These are phyloP conservation scores for Rhododendron ferrugineum DNA, from an alignment of 148 eudicot genomes.

Conservation along the genomic window DNA sequence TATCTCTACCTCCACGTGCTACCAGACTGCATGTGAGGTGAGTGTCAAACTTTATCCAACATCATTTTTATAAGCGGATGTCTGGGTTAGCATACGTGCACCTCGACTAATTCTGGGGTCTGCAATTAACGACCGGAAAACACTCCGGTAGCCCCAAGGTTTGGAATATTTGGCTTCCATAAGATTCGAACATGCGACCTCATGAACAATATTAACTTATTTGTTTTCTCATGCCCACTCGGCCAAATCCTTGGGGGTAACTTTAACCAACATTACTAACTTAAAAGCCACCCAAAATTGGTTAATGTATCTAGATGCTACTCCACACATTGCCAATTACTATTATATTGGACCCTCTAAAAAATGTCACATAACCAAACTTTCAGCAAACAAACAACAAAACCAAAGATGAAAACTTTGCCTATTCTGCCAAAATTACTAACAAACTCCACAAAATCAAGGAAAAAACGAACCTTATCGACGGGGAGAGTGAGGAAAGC, in stretches of 20 bases:
- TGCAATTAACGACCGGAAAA: too few relatives aligned
- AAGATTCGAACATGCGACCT: too few relatives aligned
- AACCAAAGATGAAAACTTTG: neutral
- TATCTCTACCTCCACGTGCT: neutral
- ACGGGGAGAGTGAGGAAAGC: slow-evolving; percentile 82
- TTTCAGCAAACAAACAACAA: neutral
- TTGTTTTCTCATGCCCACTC: too few relatives aligned
- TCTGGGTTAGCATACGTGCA: too few relatives aligned
- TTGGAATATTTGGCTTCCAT: too few relatives aligned
- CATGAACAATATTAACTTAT: too few relatives aligned
- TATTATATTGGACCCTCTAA: neutral
- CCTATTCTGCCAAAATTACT: neutral
- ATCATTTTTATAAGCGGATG: neutral
- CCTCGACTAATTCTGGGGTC: too few relatives aligned
- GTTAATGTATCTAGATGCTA: neutral
- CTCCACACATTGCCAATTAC: neutral
- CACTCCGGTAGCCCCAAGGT: too few relatives aligned
- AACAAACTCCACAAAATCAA: neutral
- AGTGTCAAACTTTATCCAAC: neutral
- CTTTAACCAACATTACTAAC: neutral
- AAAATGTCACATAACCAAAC: neutral
- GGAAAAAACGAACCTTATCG: slow-evolving; percentile 51
- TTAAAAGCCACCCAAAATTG: neutral
- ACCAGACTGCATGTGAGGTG: neutral
- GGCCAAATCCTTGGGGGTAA: neutral